Base-by-base conservation (phyloP, 768 basidiomycete species). In the Leccinum pellstonianum region DNA sequence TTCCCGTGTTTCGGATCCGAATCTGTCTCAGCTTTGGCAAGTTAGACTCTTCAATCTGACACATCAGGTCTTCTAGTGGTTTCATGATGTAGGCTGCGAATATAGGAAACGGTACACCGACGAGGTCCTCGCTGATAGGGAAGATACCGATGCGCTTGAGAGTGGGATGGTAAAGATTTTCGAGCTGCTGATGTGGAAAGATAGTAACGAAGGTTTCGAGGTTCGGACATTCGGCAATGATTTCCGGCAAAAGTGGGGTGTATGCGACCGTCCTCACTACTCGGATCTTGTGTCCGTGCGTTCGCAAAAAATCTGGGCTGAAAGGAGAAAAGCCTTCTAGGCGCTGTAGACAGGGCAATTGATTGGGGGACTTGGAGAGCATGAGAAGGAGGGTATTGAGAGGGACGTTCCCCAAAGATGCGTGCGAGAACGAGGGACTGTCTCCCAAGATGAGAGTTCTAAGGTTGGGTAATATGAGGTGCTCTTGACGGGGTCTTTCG, bases 311-410 rank as follows among this genome's bases (percentile, higher is more conserved):
- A 47, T 73, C 67, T 5, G 72, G 68, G 33, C 72, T 79, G 33
- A 80, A 78, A 2, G 78, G 70, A 6, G 79, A 79, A 49, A 74
- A 73, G 8, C 77, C 73, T 57, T 82, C 81, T 35, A 82, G 70
- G n/a, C 79, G 73, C 11, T 72, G 68, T 15, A 82, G 68, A 14
- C 62, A 64, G 1, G 81, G 80, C 3, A 82, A 68, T 43, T 79
- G 76, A 31, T 69, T 61, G 0, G 74, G 62, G 3, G 70, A 68
- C 14, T 68, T 61, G 52, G 74, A 68, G 17, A 81, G 68, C 60
- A 75, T 74, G 33, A 68, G 66, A 25, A 82, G 65, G 61, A 82
- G 69, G 4, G 74, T 70, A 37, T 81, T 80, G 69, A 80, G 77
- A 0, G 76, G 73, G 29, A 74, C 62, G 8, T 73, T 73, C 35